Base-by-base conservation (phyloP, 2,329 filamentous ascomycete species). In the Akanthomyces uredinophilus region DNA sequence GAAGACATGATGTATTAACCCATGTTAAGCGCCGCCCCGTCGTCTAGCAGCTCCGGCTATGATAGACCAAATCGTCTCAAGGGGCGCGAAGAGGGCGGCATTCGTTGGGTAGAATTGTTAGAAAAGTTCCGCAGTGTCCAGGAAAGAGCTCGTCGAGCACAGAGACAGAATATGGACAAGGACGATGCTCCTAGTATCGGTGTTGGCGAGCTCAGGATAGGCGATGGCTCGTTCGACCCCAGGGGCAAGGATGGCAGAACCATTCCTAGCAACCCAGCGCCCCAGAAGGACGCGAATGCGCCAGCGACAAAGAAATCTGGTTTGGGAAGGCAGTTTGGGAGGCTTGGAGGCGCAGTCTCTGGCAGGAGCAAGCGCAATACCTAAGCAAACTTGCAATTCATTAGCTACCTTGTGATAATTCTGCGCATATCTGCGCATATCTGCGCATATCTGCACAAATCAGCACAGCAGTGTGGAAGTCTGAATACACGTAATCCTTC, bases 101-200 rank as follows among this genome's bases (percentile, higher is more conserved):
- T 99, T 68, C 88, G 90, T 61, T 99, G 95, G 95, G 86, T 84
- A 3, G 95, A 99, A 68, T 81, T 99, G 41, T 83, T 99, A 5
- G 95, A 99, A 66, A 96, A 97, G 71, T 99, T 99, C 77, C 90
- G 91, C 67, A 86, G 83, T 58, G 94, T 96, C 1, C 95, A 99
- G 71, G 95, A 99, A 68, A 87, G 86, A 64, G 90, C 93, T 6
- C 84, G 92, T 60, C 83, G 92, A 59, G 81, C 85, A 14, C 88
- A 92, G 70, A 80, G 87, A 63, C 75, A 84, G 58, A 80, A 80
- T 55, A 73, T 81, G 51, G 83, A 84, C 16, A 76, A 80, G 5
- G 77, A 80, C 39, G 81, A 85, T 54, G 74, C 77, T 6, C 72
- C 76, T 4, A 72, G 74, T 5, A 73, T 82, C n/a, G 78, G 76